A percentile compares a stretch with the other conserved stretches of the same genome.
phyloP scores from a whole-genome alignment of 179 eudicot genomes.

The Actinidia chinensis region DNA sequence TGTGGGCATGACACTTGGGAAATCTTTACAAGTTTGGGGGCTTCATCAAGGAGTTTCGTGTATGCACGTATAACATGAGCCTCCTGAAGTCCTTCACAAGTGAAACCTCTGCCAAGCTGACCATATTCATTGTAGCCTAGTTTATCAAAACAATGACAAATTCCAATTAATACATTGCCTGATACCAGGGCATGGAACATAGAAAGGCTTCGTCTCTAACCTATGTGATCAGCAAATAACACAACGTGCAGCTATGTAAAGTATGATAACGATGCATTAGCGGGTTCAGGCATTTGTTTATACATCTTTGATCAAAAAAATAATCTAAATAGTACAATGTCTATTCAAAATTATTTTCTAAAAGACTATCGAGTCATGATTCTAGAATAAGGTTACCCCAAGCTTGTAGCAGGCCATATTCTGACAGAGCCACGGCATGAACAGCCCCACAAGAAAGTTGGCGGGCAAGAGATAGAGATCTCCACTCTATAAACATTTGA shows the following conservation, averaged over 20 bases:
- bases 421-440: slow-evolving; percentile 87
- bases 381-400: slow-evolving; percentile 63
- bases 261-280: slow-evolving; percentile 4
- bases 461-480: slow-evolving; percentile 31
- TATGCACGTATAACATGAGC: slow-evolving; percentile 74
- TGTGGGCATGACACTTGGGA: slow-evolving; percentile 81
- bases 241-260: neutral
- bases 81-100: slow-evolving; percentile 92
- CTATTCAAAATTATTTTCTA: neutral
- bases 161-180: slow-evolving; percentile 27
- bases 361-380: neutral
- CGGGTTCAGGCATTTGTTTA: neutral
- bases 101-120: slow-evolving; percentile 96
- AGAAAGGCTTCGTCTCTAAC: slow-evolving; percentile 10
- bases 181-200: neutral
- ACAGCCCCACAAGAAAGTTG: slow-evolving; percentile 98
- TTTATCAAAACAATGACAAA: slow-evolving; percentile 35
- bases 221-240: slow-evolving; percentile 8
- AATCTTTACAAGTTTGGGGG: slow-evolving; percentile 91
- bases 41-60: slow-evolving; percentile 85
- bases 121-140: slow-evolving; percentile 97
- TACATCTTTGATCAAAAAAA: neutral
- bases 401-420: slow-evolving; percentile 94
- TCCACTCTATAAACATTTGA: neutral
- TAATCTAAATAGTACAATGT: slow-evolving; percentile 3